A percentile compares a stretch with the other conserved stretches of the same genome.
Evolutionary conservation across 192 early-diverging fungal genomes (phyloP).

Genomic region (Coemansia sp.): DNA sequence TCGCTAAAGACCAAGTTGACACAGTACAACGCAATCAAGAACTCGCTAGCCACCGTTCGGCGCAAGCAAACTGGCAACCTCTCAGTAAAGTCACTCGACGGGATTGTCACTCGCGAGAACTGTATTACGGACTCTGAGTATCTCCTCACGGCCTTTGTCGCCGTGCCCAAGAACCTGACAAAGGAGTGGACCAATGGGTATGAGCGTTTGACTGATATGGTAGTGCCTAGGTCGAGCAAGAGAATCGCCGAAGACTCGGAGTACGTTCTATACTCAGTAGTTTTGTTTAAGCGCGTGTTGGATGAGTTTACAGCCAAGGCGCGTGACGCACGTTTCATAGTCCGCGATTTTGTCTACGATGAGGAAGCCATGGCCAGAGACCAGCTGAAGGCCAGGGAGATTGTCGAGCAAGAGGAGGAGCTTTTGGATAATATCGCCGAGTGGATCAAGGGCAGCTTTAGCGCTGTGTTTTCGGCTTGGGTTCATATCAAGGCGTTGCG

Average conservation of each 20-base stretch:
- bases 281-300: constrained; percentile 82
- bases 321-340: constrained; percentile 89
- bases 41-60: constrained; percentile 76
- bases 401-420: constrained; percentile 80
- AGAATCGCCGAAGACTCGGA: constrained; percentile 95
- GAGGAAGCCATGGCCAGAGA: constrained; percentile 72
- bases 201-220: constrained; percentile 90
- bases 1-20: constrained; percentile 90
- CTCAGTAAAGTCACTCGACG: constrained; percentile 81
- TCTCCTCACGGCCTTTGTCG: constrained; percentile 88
- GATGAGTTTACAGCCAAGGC: constrained; percentile 93
- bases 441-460: constrained; percentile 91
- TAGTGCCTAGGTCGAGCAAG: constrained; percentile 92
- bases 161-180: constrained; percentile 82
- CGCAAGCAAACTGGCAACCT: constrained; percentile 88
- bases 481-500: constrained; percentile 93
- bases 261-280: constrained; percentile 87
- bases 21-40: constrained; percentile 83
- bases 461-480: constrained; percentile 91
- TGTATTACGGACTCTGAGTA: constrained; percentile 94
- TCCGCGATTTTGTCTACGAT: constrained; percentile 95
- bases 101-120: constrained; percentile 90
- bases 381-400: constrained; percentile 66
- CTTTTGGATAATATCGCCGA: constrained; percentile 74
- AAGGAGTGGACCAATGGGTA: constrained; percentile 87